Evolutionary conservation across 768 basidiomycete species (phyloP).

Genomic region (Suillus ampliporus): DNA sequence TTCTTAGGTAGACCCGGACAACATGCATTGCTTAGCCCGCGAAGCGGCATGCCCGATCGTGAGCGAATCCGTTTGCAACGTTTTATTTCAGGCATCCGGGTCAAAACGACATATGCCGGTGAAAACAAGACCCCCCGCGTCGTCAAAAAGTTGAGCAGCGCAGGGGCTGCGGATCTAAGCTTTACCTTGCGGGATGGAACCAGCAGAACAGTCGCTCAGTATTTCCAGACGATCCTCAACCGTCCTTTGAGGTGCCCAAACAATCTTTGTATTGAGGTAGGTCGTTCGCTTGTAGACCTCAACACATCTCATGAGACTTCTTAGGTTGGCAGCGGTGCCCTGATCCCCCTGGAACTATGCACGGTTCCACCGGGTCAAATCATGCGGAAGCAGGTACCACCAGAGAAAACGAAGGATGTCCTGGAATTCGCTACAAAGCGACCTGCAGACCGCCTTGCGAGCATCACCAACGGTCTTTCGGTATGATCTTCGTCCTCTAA

Average conservation of each 20-base stretch:
- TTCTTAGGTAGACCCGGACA: constrained; percentile 46
- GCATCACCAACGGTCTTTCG: constrained; percentile 58
- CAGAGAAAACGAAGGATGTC: constrained; percentile 66
- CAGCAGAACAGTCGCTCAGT: constrained; percentile 60
- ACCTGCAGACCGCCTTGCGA: constrained; percentile 59
- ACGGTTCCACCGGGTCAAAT: constrained; percentile 68
- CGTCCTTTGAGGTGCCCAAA: constrained; percentile 63
- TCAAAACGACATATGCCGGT: constrained; percentile 49
- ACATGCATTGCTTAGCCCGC: constrained; percentile 45
- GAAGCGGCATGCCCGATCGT: constrained; percentile 51
- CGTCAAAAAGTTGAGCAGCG: constrained; percentile 61
- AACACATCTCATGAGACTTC: constrained; percentile 24
- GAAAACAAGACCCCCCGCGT: constrained; percentile 56
- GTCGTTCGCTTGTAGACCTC: constrained; percentile 22
- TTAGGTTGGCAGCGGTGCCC: constrained; percentile 65
- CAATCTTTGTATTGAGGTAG: constrained; percentile 70
- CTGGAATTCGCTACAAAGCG: constrained; percentile 71
- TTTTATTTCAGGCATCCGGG: constrained; percentile 58
- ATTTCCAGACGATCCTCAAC: constrained; percentile 62
- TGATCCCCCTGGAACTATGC: constrained; percentile 74
- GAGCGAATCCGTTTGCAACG: constrained; percentile 58
- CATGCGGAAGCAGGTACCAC: constrained; percentile 72
- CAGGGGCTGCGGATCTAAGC: constrained; percentile 56
- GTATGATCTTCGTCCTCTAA: constrained; percentile 36
- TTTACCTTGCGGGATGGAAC: constrained; percentile 66